Base-by-base conservation (phyloP, 2,329 filamentous ascomycete species). In the Aureobasidium sp. region DNA sequence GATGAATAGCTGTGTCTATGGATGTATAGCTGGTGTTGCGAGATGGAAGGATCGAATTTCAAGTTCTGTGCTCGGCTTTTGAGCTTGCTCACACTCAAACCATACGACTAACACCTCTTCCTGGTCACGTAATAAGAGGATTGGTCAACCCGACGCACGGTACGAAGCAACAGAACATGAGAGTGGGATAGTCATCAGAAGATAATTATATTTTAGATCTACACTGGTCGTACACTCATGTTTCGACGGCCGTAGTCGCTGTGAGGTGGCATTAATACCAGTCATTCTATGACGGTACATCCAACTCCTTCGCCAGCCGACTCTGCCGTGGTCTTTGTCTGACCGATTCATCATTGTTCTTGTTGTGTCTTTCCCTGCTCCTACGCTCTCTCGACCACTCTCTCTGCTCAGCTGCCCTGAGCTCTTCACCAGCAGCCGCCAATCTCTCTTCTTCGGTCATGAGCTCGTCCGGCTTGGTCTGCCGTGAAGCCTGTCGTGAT, bases 321-420 rank as follows among this genome's bases (percentile, higher is more conserved):
- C 42, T 47, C 42, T 35, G 54, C 9, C 54, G 54, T 22, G 29
- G 42, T 22, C 54, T 42, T n/a, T 33, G 54, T 19, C 54, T 47
- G 15, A 58, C n/a, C 54, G 54, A 39, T 29, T 58, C 54, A 1
- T 58, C 42, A 27, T 58, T 48, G 19, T 57, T 45, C n/a, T 57
- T 57, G 53, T 57, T 59, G 19, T 60, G 57, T n/a, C 40, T 47
- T 19, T 59, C 61, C n/a, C 61, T 44, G 15, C 54, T 53, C 40
- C 61, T 63, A 22, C 61, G 35, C 45, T 63, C 63, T 52, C 59
- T 62, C 31, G 53, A 61, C 50, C 62, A 53, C 29, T 62, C 60
- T n/a, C 62, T 40, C 24, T 62, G 59, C 48, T 66, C 65, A 9
- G 63, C 64, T 9, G 54, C 64, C 29, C 64, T 42, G 12, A 63